Base-by-base conservation (phyloP, 83 land plant species). In the Diphasiastrum complanatum region DNA sequence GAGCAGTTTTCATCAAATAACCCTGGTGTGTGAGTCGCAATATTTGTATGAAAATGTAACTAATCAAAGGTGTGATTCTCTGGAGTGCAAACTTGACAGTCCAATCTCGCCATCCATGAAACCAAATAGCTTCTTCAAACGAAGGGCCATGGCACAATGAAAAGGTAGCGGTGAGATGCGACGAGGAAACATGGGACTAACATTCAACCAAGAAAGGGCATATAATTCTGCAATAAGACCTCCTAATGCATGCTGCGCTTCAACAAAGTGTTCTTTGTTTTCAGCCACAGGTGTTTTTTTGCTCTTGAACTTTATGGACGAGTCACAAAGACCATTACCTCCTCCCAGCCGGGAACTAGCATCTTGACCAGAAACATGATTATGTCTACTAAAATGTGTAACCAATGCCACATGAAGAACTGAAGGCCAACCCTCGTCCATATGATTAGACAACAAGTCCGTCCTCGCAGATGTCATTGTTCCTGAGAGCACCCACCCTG, bases 361-460 rank as follows among this genome's bases (percentile, higher is more conserved):
- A n/a, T n/a, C 40, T 47, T 8, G 51, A 56, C 38, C 37, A 27
- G 36, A 36, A 61, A 11, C n/a, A 43, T 52, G 46, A 5, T 51
- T 16, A 18, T 45, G 16, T 10, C 58, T 36, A 35, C 64, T 60
- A 52, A 70, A 63, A 24, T 68, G 68, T 28, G 68, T 89, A 19
- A 88, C 74, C 35, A 93, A 74, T 31, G 83, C 77, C 12, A 93
- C 72, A 2, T 77, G 63, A 51, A 93, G 69, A 22, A 82, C 70
- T 1, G 96, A 81, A 5, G 99, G 99, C 99, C 99, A 93, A 52
- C 86, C 99, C 24, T 86, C 88, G 68, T 81, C 76, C 20, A 64
- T 29, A 25, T 45, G 36, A 11, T 47, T 35, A 27, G 54, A 75
- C 0, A 47, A 48, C 2, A 58, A 60, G 28, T 79, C 89, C 47